These are phyloP conservation scores for Lepiota brunneoincarnata DNA, from an alignment of 768 basidiomycete genomes.

Conservation along the genomic window DNA sequence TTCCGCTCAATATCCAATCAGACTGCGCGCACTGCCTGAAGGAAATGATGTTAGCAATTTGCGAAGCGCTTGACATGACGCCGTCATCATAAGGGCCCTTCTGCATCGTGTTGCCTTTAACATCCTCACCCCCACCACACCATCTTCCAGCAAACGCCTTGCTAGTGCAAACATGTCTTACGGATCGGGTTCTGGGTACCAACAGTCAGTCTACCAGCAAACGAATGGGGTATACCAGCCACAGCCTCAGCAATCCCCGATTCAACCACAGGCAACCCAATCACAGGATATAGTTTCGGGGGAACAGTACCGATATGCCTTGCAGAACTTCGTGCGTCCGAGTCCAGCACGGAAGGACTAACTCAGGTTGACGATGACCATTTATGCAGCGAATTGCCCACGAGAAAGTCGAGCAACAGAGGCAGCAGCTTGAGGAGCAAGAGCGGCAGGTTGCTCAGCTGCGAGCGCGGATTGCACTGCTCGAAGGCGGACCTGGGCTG, in stretches of 20 bases:
- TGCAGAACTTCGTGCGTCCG: slow-evolving; percentile 72
- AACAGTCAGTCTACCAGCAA: slow-evolving; percentile 26
- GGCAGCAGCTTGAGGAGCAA: slow-evolving; percentile 76
- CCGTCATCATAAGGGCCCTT: background rate
- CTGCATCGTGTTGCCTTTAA: background rate
- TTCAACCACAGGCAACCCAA: background rate
- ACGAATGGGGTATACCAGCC: slow-evolving; percentile 19
- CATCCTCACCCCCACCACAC: background rate
- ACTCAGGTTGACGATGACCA: background rate
- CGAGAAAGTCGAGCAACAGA: slow-evolving; percentile 84
- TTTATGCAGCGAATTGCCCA: slow-evolving; percentile 73
- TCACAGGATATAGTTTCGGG: slow-evolving; percentile 42
- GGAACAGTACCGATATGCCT: slow-evolving; percentile 80
- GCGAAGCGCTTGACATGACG: background rate
- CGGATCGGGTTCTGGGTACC: background rate
- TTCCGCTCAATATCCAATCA: background rate
- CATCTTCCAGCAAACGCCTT: background rate
- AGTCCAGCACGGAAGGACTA: background rate
- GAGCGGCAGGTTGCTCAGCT: slow-evolving; percentile 78
- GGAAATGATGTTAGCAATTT: background rate
- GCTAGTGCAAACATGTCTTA: background rate
- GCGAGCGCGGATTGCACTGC: slow-evolving; percentile 62
- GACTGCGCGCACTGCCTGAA: background rate
- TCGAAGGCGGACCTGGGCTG: slow-evolving; percentile 62
- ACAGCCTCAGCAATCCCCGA: slow-evolving; percentile 18